A percentile compares a stretch with the other conserved stretches of the same genome.
These are phyloP conservation scores for Wickerhamiella alocasiicola DNA, from an alignment of 805 yeast species.

Conservation along the genomic window DNA sequence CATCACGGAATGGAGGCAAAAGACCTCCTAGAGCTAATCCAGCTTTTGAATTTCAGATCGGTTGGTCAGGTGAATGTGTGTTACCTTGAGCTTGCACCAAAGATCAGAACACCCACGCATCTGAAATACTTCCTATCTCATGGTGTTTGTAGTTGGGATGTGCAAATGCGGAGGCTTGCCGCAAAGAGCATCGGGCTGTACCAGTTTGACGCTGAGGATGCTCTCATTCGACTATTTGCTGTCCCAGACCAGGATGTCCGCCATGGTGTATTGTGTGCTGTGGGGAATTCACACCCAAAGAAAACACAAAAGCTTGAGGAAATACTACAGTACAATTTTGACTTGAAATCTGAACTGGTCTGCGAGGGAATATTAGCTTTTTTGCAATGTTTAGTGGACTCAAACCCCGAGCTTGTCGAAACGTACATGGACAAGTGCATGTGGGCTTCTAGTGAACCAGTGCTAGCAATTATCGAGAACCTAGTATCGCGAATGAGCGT, in stretches of 20 bases:
- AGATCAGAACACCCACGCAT: conserved; percentile 16
- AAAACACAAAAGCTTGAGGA: neutral
- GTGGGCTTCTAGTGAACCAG: neutral
- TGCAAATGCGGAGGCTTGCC: conserved; percentile 33
- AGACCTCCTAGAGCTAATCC: conserved; percentile 35
- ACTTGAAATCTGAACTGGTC: conserved; percentile 11
- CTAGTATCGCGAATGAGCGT: neutral
- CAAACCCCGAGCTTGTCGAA: neutral
- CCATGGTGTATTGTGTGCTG: conserved; percentile 5
- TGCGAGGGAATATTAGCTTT: conserved; percentile 13
- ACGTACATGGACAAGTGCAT: neutral
- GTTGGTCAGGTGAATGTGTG: conserved; percentile 35
- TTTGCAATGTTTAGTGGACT: conserved; percentile 2
- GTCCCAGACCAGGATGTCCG: neutral
- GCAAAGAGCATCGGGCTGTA: conserved; percentile 28
- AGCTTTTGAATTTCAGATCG: conserved; percentile 41
- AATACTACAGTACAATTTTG: neutral
- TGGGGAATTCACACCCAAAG: neutral
- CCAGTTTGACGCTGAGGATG: neutral
- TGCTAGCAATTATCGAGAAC: neutral
- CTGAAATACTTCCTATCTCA: conserved; percentile 26
- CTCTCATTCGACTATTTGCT: neutral
- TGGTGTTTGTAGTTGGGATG: conserved; percentile 31
- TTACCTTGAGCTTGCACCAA: conserved; percentile 29
- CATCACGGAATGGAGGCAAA: conserved; percentile 37